Evolutionary conservation across 306 rosid genomes (phyloP).

Genomic region (Fragaria nilgerrensis): DNA sequence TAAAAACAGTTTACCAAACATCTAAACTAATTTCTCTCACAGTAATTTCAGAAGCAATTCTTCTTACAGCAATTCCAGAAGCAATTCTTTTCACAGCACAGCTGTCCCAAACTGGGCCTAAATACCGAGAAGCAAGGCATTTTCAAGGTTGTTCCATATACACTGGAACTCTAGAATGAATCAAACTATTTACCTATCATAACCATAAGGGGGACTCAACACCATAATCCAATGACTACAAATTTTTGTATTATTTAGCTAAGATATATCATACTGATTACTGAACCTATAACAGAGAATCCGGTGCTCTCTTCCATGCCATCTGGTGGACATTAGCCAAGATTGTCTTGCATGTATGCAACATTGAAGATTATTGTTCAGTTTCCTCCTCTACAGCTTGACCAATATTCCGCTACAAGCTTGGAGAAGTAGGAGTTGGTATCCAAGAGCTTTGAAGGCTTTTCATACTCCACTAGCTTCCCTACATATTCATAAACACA

Average conservation of each 20-base stretch:
- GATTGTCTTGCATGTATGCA: not conserved
- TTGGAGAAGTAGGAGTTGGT: conserved; percentile 64
- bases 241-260: not conserved
- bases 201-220: not conserved
- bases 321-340: not conserved
- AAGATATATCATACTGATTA: not conserved
- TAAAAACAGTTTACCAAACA: no score
- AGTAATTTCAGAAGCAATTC: no score
- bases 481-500: conserved; percentile 34
- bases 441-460: conserved; percentile 60
- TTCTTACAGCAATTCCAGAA: no score
- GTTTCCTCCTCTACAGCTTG: conserved; percentile 51
- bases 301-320: no score
- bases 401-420: conserved; percentile 85
- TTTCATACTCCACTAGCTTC: conserved; percentile 64
- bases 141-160: not conserved
- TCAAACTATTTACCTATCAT: not conserved
- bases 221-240: not conserved
- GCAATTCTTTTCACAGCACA: no score
- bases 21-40: no score
- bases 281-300: not conserved
- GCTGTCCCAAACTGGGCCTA: no score
- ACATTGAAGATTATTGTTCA: not conserved
- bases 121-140: no score
- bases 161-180: not conserved